Evolutionary conservation across 2,329 filamentous ascomycete species (phyloP), one percentile per base, ranked within the genome.

Genomic region (Truncatella angustata): DNA sequence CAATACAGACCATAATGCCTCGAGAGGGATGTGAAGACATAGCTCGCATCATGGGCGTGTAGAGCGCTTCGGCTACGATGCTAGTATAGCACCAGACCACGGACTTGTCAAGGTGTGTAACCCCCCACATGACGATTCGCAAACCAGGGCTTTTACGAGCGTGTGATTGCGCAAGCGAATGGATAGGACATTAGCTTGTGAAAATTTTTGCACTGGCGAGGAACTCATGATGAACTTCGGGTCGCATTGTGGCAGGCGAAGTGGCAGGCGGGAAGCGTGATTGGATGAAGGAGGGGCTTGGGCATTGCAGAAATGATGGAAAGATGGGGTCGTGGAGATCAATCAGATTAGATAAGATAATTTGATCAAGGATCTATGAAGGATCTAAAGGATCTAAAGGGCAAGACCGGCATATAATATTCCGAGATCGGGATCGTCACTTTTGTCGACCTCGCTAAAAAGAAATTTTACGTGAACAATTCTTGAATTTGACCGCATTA

Each of bases 321-420:
- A n/a, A 28, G 43, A 46, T 34, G 43, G 43, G 43, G 43, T 23
- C 28, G 11, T 40, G 24, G 23, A 44, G 40, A 44, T 44, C 24
- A 46, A 32, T 46, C 43, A 18, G 43, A 46, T 46, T 35, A 46
- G 43, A 46, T 46, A 46, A 46, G 43, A 46, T 46, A 46, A 46
- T 32, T 16, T 34, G 43, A 21, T 23, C 16, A 34, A 24, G 40
- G 40, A 44, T 44, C 40, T 44, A 14, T 7, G 28, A n/a, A n/a
- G n/a, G n/a, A n/a, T n/a, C n/a, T 21, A 21, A 10, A 18, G 23
- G 40, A 18, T 14, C 40, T 24, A 26, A n/a, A 4, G 26, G 12
- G 10, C 18, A 35, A 16, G 43, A 34, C 24, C 42, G n/a, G 26
- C 28, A 34, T n/a, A 26, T 46, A 28, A 46, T 32, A 32, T 46